These are phyloP conservation scores for Microstroma glucosiphilum DNA, from an alignment of 1,284 basidiomycete species.

Conservation along the genomic window DNA sequence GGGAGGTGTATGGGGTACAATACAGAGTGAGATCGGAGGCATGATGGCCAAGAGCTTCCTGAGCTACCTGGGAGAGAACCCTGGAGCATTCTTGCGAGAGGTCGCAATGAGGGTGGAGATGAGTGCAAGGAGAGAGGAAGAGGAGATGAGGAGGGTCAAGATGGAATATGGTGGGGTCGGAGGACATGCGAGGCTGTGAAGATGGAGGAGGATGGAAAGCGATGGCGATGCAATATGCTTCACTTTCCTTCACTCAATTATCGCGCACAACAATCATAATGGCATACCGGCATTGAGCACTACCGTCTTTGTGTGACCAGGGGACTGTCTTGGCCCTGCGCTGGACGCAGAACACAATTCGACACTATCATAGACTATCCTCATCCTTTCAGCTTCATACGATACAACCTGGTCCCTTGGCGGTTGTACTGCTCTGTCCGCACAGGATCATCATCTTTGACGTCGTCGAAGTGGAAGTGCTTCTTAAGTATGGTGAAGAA, in stretches of 20 bases:
- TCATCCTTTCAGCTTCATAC: not conserved
- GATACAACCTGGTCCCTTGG: constrained; percentile 37
- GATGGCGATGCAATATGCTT: no score
- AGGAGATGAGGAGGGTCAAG: not conserved
- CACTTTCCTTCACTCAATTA: no score
- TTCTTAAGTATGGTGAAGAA: constrained; percentile 79
- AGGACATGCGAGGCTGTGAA: not conserved
- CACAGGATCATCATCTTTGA: constrained; percentile 48
- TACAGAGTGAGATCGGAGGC: not conserved
- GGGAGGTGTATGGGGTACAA: not conserved
- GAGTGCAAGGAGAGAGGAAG: not conserved
- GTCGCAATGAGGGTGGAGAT: not conserved
- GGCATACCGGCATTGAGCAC: no score
- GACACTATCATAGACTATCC: no score
- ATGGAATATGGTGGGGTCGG: constrained; percentile 2
- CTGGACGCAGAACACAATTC: no score
- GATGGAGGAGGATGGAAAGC: no score
- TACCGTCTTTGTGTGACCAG: no score
- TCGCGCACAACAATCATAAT: no score
- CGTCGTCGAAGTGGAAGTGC: constrained; percentile 70
- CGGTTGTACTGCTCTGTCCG: constrained; percentile 28
- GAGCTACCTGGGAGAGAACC: constrained; percentile 1
- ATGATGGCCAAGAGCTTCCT: constrained; percentile 3
- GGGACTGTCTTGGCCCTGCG: no score
- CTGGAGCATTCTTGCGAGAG: not conserved